These are phyloP conservation scores for Plantago rigida DNA, from an alignment of 305 asterid genomes.

Conservation along the genomic window DNA sequence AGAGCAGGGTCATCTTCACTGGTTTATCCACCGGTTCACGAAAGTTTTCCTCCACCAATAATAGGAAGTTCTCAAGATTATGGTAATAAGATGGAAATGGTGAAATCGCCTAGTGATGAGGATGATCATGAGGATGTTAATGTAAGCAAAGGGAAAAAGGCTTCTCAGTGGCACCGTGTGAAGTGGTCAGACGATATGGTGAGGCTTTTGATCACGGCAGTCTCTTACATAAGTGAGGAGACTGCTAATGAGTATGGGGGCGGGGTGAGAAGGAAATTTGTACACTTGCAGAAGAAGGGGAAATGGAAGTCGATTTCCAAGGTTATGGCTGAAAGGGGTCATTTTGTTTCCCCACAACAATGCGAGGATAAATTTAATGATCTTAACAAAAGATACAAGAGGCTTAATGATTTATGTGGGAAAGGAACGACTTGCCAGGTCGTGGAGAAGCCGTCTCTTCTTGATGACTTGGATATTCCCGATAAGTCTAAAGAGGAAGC, in stretches of 20 bases:
- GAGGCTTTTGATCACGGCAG: conserved; percentile 60
- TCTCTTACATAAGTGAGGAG: conserved; percentile 70
- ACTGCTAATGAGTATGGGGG: conserved; percentile 35
- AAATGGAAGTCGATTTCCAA: conserved; percentile 79
- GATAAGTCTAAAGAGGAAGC: conserved; percentile 74
- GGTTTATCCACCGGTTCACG: conserved; percentile 34
- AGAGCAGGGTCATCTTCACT: conserved; percentile 35
- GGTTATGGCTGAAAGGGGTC: conserved; percentile 84
- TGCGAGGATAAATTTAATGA: conserved; percentile 83
- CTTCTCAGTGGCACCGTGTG: conserved; percentile 72
- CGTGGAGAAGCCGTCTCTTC: conserved; percentile 59
- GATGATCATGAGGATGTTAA: conserved; percentile 61
- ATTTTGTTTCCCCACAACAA: conserved; percentile 77
- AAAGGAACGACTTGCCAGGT: conserved; percentile 77
- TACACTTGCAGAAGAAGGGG: conserved; percentile 61
- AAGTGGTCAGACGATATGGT: conserved; percentile 85
- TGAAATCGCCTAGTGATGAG: conserved; percentile 55
- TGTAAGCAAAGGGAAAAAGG: conserved; percentile 46
- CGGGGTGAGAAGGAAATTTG: conserved; percentile 41
- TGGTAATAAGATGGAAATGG: conserved; percentile 38
- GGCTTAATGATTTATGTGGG: conserved; percentile 76
- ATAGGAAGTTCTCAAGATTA: conserved; percentile 39
- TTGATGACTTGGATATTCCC: conserved; percentile 55
- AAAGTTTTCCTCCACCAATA: conserved; percentile 50
- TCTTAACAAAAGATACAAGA: conserved; percentile 77